Evolutionary conservation across 129 eudicot genomes (phyloP).

Genomic region (Heracleum sosnowskyi): DNA sequence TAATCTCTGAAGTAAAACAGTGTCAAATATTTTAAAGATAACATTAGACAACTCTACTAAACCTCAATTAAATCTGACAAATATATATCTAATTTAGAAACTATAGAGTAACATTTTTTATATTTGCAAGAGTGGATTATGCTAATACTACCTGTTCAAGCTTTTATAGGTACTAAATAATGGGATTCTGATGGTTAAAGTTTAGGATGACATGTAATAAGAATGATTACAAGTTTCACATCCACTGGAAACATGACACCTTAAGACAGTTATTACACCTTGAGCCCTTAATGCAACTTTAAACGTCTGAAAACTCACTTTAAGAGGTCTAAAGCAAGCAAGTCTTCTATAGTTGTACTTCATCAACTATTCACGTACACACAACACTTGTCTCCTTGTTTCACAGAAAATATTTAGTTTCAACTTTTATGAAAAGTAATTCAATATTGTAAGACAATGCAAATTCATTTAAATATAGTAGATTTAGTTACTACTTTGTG

Average conservation of each 20-base stretch:
- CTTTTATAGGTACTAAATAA: neutral
- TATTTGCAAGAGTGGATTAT: neutral
- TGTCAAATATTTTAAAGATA: neutral
- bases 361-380: too few species aligned
- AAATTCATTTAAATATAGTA: neutral
- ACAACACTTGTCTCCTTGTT: neutral
- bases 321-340: neutral
- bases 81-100: neutral
- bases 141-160: neutral
- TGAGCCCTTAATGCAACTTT: too few species aligned
- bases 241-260: neutral
- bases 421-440: neutral
- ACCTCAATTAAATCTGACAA: neutral
- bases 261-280: neutral
- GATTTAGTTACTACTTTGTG: neutral
- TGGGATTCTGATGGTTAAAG: neutral
- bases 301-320: neutral
- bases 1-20: constrained; percentile 49
- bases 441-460: neutral
- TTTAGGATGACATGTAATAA: neutral
- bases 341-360: too few species aligned
- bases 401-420: neutral
- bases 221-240: neutral
- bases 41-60: neutral
- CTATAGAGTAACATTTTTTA: neutral